A percentile compares a stretch with the other conserved stretches of the same genome.
Evolutionary conservation across 352 stramenopile species (phyloP).

Genomic region (Phytophthora quininea): DNA sequence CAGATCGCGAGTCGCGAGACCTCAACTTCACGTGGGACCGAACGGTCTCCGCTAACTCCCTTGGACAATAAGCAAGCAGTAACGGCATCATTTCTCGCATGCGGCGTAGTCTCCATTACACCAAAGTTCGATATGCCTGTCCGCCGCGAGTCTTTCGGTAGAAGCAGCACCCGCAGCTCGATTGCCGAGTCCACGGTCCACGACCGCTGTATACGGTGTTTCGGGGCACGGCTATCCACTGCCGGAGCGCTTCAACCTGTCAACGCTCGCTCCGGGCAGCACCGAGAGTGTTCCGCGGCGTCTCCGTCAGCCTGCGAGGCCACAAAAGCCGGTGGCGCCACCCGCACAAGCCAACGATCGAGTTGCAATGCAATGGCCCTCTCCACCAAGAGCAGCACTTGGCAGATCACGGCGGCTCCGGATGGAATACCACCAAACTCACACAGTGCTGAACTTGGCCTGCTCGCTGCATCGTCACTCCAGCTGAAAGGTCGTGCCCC

Average conservation of each 20-base stretch:
- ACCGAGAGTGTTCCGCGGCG: constrained; percentile 17
- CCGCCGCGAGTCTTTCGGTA: neutral
- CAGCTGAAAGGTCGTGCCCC: neutral
- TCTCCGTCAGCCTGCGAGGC: constrained; percentile 17
- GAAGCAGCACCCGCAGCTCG: constrained; percentile 10
- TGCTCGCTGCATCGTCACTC: neutral
- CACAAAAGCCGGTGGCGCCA: constrained; percentile 11
- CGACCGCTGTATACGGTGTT: constrained; percentile 10
- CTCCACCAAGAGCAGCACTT: constrained; percentile 10
- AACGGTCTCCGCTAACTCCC: neutral
- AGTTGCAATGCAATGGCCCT: constrained; percentile 2
- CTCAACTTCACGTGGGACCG: constrained; percentile 34
- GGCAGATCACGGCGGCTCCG: constrained; percentile 1
- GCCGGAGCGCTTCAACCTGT: constrained; percentile 14
- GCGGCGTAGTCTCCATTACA: too few relatives aligned
- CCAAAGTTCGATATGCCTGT: too few relatives aligned
- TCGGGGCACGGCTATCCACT: constrained; percentile 25
- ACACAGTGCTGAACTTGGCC: neutral
- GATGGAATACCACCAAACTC: constrained; percentile 12
- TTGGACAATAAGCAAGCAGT: neutral
- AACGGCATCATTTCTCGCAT: constrained; percentile 6
- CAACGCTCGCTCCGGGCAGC: neutral
- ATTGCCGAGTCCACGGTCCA: neutral
- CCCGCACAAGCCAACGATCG: constrained; percentile 15
- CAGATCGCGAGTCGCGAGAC: neutral